Base-by-base conservation (phyloP, 1,139 yeast species). In the Ogataea hybrid region DNA sequence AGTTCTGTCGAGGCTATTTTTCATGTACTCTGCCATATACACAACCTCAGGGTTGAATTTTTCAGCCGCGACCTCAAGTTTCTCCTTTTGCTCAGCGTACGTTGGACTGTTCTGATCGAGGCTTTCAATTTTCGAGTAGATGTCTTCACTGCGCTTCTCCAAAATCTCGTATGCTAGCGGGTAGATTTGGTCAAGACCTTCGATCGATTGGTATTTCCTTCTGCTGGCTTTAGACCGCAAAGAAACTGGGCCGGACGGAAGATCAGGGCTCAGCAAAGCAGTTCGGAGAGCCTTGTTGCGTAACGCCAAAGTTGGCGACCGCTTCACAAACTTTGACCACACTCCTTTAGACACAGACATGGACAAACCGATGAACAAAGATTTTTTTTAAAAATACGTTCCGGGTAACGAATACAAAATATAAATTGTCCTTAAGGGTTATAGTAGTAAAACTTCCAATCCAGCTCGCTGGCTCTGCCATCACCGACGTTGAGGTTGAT, bases 11-110 rank as follows among this genome's bases (percentile, higher is more conserved):
- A 84, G 65, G 14, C 69, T 54, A 12, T 69, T 67, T 5, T 75
- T 62, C 21, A 68, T 58, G 59, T 63, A 77, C 37, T 68, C 67
- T 41, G 76, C 69, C 61, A 85, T 87, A 67, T 77, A 86, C 47
- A 79, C 68, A 8, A 88, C 96, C 63, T 87, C 95, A 7, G 97
- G 97, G 61, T 89, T 87, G 56, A 71, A 63, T 32, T 69, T 55
- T 60, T 89, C 94, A 1, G 95, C 87, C 38, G 71, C 63, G 8
- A 73, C 67, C 32, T 65, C 53, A 14, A 72, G 57, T 32, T 63
- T 46, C 21, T 45, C 49, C 15, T 35, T 48, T 33, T 47, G 37
- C 10, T 46, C 34, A 17, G 31, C 36, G 21, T 50, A 39, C 25
- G 34, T 35, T 6, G 44, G 23, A 44, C 44, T 41, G 1, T 49